These are phyloP conservation scores for Salisapilia sapeloensis DNA, from an alignment of 352 stramenopile genomes.

Conservation along the genomic window DNA sequence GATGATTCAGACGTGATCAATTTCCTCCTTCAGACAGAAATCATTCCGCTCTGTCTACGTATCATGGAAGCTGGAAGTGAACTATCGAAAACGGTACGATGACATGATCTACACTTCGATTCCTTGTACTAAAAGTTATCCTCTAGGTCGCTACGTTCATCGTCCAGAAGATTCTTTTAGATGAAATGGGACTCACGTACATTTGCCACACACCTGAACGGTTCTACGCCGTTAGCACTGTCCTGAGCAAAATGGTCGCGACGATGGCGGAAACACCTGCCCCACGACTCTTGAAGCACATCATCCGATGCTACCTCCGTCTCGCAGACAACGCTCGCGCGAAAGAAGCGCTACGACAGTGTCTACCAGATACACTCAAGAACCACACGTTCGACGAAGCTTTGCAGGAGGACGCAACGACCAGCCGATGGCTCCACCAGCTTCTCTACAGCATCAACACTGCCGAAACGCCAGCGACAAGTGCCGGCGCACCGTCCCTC, in stretches of 20 bases:
- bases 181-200: constrained; percentile 97
- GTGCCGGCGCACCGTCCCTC: too few relatives aligned
- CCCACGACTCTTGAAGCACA: constrained; percentile 96
- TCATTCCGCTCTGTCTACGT: constrained; percentile 96
- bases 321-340: constrained; percentile 82
- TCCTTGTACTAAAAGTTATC: background rate
- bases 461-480: too few relatives aligned
- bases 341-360: constrained; percentile 94
- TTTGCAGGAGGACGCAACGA: constrained; percentile 92
- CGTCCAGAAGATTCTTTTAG: constrained; percentile 98
- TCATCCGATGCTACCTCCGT: constrained; percentile 96
- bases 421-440: constrained; percentile 92
- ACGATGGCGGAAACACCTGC: constrained; percentile 86
- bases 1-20: constrained; percentile 98
- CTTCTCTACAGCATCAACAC: constrained; percentile 86
- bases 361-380: constrained; percentile 84
- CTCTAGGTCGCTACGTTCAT: constrained; percentile 95
- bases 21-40: constrained; percentile 98
- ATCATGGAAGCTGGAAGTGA: constrained; percentile 99
- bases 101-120: constrained; percentile 1
- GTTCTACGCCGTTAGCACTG: constrained; percentile 78
- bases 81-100: constrained; percentile 90
- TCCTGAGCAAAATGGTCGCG: constrained; percentile 96
- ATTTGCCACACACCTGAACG: constrained; percentile 96
- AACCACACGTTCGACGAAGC: constrained; percentile 91